Percentiles rank a stretch among this genome's conserved stretches.
These are phyloP conservation scores for Kurtzmaniella quercitrusa DNA, from an alignment of 1,139 yeast species.

Conservation along the genomic window DNA sequence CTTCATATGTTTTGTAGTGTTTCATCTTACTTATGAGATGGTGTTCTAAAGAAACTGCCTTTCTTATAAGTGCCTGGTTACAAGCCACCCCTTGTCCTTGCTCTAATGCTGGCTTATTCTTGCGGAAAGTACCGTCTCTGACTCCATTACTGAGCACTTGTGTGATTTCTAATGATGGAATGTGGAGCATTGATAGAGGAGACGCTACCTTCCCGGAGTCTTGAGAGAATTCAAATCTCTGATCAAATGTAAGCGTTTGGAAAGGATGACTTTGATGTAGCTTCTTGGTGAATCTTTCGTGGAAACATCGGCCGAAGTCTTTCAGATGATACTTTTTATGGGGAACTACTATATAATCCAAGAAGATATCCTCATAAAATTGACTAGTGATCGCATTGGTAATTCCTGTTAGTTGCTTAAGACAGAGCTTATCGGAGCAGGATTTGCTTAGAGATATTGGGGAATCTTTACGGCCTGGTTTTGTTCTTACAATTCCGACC, in stretches of 20 bases:
- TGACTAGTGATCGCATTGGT: constrained; percentile 46
- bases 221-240: not conserved
- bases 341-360: constrained; percentile 56
- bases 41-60: too few relatives aligned
- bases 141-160: constrained; percentile 54
- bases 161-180: constrained; percentile 19
- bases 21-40: constrained; percentile 11
- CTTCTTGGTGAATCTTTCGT: constrained; percentile 22
- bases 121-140: constrained; percentile 46
- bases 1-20: constrained; percentile 16
- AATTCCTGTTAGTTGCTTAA: constrained; percentile 61
- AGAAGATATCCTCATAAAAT: constrained; percentile 39
- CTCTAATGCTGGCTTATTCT: constrained; percentile 37
- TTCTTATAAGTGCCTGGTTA: constrained; percentile 21
- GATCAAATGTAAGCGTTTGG: constrained; percentile 16
- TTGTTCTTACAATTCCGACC: constrained; percentile 73
- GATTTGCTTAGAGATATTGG: constrained; percentile 69
- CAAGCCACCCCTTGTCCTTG: constrained; percentile 45
- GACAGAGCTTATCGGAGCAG: constrained; percentile 78
- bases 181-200: constrained; percentile 30
- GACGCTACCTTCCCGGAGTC: constrained; percentile 24
- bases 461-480: constrained; percentile 86
- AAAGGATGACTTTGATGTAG: constrained; percentile 12
- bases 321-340: constrained; percentile 18
- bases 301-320: constrained; percentile 55